Evolutionary conservation across 1,284 basidiomycete genomes (phyloP), one percentile per base, ranked within the genome.

Genomic region (Cutaneotrichosporon cutaneum): DNA sequence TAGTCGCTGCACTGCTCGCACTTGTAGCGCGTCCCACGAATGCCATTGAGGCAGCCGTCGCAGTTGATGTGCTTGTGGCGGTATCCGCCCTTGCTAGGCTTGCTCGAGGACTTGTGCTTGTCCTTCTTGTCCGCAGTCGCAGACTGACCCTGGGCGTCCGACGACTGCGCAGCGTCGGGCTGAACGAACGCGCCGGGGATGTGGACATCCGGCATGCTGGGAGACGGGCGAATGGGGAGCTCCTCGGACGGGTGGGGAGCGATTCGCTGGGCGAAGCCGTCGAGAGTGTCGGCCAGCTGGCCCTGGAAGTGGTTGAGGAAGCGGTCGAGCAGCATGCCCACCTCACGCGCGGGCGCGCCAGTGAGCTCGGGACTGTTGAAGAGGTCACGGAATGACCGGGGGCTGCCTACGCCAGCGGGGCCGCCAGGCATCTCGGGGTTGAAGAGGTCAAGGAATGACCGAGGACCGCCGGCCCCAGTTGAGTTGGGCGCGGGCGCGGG

Each of bases 291-390:
- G 6, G 73, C 72, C 22, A 80, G 71, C 63, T 80, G 78, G 42
- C 72, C 72, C n/a, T 75, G 69, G 54, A 80, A 66, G 65, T 80
- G 76, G 56, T 65, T 66, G 13, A 80, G 66, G 72, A 80, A 80
- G 6, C 68, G 66, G 58, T 80, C 78, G 26, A 78, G 70, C 54
- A 77, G 70, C 6, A 68, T 60, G 59, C 75, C 76, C 54, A 80
- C 68, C 56, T 80, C 78, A 22, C 73, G 70, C 1, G 72, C 69
- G 21, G 73, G 71, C 14, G 69, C 60, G 33, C 48, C 64, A 14
- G 54, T 50, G 11, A 53, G 30, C 5, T 60, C 64, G 16, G 64
- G 39, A 26, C 18, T 55, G 48, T 26, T 51, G 24, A 66, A 55
- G 47, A 66, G 55, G 16, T 62, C 54, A 30, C 64, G 64, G 14